phyloP scores from a whole-genome alignment of 1,139 yeast species.

The Debaryomycetaceae sp. region DNA sequence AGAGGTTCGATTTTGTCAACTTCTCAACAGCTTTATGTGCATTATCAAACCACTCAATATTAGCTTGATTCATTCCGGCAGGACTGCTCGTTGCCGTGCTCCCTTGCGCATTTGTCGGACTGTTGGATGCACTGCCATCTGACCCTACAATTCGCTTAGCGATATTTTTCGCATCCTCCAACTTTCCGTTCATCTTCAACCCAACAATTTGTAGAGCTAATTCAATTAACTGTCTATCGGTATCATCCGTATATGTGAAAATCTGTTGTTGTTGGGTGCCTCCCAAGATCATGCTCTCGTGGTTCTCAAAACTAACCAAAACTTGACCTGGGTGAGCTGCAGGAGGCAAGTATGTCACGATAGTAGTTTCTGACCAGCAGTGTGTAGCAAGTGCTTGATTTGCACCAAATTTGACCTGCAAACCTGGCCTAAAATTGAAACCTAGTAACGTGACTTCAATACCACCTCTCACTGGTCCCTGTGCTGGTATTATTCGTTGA shows the following conservation, averaged over 20 bases:
- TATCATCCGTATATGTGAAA: conserved; percentile 88
- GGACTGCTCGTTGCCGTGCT: background rate
- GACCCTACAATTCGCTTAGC: conserved; percentile 78
- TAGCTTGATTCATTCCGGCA: conserved; percentile 16
- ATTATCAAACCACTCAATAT: conserved; percentile 46
- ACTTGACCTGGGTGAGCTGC: conserved; percentile 89
- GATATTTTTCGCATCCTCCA: conserved; percentile 88
- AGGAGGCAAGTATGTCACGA: conserved; percentile 91
- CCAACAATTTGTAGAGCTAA: conserved; percentile 93
- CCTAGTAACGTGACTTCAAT: conserved; percentile 91
- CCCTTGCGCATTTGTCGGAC: background rate
- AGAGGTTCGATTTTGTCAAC: conserved; percentile 41
- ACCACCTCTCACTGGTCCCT: conserved; percentile 94
- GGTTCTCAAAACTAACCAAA: conserved; percentile 71
- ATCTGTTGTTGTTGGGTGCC: conserved; percentile 49
- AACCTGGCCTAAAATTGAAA: conserved; percentile 76
- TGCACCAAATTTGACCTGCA: conserved; percentile 82
- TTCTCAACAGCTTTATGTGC: conserved; percentile 50
- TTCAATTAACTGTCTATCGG: conserved; percentile 88
- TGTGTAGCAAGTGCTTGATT: conserved; percentile 83
- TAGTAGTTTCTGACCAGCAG: conserved; percentile 93
- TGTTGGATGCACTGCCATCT: conserved; percentile 2
- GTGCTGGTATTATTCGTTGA: conserved; percentile 87
- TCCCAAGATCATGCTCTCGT: conserved; percentile 26
- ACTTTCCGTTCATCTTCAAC: conserved; percentile 86